A percentile compares a stretch with the other conserved stretches of the same genome.
Conservation (phyloP, 2,329 filamentous ascomycete genomes). For the Paraconiothyrium sp. region DNA sequence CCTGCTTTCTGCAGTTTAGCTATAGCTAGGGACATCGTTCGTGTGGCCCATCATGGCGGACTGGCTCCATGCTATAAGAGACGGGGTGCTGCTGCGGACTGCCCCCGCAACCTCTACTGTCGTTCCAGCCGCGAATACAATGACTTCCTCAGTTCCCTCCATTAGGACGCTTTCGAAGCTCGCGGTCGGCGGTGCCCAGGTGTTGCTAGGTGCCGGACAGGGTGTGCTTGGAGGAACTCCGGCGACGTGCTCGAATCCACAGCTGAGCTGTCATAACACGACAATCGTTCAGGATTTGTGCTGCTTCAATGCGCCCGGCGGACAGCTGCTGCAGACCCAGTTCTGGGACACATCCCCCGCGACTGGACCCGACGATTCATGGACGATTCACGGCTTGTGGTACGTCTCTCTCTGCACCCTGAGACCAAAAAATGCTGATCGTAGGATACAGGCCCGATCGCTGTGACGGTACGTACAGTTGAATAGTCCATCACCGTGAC, state of each 20-base stretch:
- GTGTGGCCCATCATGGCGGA: slow-evolving; percentile 9
- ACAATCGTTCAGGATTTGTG: slow-evolving; percentile 71
- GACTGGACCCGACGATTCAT: slow-evolving; percentile 72
- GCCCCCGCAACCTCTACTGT: slow-evolving; percentile 10
- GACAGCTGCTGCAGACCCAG: slow-evolving; percentile 76
- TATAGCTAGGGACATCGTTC: not conserved
- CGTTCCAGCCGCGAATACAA: slow-evolving; percentile 24
- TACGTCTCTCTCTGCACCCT: slow-evolving; percentile 35
- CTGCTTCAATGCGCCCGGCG: slow-evolving; percentile 78
- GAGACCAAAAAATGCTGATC: not conserved
- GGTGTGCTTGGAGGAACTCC: slow-evolving; percentile 38
- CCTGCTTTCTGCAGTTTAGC: slow-evolving; percentile 20
- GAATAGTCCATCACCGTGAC: no score
- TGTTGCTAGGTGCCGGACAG: slow-evolving; percentile 42
- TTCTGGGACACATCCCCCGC: slow-evolving; percentile 78
- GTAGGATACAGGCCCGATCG: slow-evolving; percentile 54
- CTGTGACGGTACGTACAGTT: slow-evolving; percentile 63
- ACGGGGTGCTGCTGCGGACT: slow-evolving; percentile 5
- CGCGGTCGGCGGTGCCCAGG: slow-evolving; percentile 46
- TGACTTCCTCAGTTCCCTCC: slow-evolving; percentile 46
- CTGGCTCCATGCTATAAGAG: slow-evolving; percentile 16
- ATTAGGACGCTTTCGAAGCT: slow-evolving; percentile 49
- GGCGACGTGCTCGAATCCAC: slow-evolving; percentile 49
- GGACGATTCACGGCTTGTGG: slow-evolving; percentile 79
- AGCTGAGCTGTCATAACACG: slow-evolving; percentile 71